These are phyloP conservation scores for Stemphylium beticola DNA, from an alignment of 2,329 filamentous ascomycete species.

Conservation along the genomic window DNA sequence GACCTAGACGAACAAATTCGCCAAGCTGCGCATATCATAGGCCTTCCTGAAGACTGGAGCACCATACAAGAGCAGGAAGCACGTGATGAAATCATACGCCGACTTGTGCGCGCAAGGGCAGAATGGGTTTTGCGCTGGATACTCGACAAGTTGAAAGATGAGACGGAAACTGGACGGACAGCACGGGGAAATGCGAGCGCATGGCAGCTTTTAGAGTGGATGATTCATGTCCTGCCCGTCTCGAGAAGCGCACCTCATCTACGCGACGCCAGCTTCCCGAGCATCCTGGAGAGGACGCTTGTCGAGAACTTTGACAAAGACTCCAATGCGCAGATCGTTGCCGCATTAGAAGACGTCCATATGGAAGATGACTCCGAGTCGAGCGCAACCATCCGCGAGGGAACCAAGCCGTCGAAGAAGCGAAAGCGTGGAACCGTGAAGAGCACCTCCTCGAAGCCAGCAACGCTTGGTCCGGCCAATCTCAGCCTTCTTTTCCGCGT, in stretches of 20 bases:
- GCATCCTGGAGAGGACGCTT: slow-evolving; percentile 69
- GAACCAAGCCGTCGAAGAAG: slow-evolving; percentile 40
- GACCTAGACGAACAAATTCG: slow-evolving; percentile 48
- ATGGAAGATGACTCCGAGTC: slow-evolving; percentile 33
- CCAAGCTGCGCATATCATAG: slow-evolving; percentile 51
- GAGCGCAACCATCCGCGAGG: slow-evolving; percentile 35
- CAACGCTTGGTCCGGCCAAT: slow-evolving; percentile 14
- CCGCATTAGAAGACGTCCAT: slow-evolving; percentile 13
- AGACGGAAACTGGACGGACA: slow-evolving; percentile 39
- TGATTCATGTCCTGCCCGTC: slow-evolving; percentile 70
- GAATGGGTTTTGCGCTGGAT: slow-evolving; percentile 74
- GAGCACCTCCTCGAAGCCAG: slow-evolving; percentile 23
- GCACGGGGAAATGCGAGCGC: slow-evolving; percentile 53
- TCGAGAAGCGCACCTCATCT: slow-evolving; percentile 74
- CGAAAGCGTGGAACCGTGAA: slow-evolving; percentile 40
- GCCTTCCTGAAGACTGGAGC: slow-evolving; percentile 42
- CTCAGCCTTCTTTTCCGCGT: slow-evolving; percentile 32
- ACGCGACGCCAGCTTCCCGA: slow-evolving; percentile 71
- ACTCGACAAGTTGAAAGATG: slow-evolving; percentile 63
- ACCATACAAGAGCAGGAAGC: slow-evolving; percentile 11
- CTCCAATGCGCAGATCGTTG: slow-evolving; percentile 1
- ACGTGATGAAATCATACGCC: slow-evolving; percentile 15
- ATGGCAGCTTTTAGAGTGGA: slow-evolving; percentile 66
- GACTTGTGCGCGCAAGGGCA: slow-evolving; percentile 51
- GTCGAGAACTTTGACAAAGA: slow-evolving; percentile 56